Conservation (phyloP, 495 filamentous ascomycete species). For the Daldinia grandis region DNA sequence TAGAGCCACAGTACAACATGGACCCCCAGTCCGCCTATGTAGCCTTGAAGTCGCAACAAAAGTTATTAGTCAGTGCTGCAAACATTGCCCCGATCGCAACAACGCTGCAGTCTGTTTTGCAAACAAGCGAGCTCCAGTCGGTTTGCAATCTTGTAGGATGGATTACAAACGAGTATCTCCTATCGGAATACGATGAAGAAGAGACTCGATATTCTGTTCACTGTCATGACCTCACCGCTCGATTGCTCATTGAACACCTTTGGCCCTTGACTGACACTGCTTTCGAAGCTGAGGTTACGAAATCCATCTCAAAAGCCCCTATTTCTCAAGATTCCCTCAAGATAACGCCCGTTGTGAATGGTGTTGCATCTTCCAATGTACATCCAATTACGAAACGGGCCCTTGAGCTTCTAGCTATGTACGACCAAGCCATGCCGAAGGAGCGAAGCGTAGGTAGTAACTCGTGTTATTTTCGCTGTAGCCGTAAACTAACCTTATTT, state of each 20-base stretch:
- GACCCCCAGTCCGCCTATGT: conserved; percentile 55
- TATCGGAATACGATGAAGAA: conserved; percentile 76
- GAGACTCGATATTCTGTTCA: conserved; percentile 76
- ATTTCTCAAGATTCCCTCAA: conserved; percentile 53
- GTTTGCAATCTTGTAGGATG: conserved; percentile 82
- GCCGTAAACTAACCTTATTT: conserved; percentile 54
- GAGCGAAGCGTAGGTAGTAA: conserved; percentile 73
- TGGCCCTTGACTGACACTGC: conserved; percentile 60
- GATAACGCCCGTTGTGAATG: conserved; percentile 50
- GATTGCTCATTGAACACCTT: conserved; percentile 59
- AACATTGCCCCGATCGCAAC: conserved; percentile 58
- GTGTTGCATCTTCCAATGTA: conserved; percentile 64
- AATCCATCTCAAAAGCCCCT: conserved; percentile 58
- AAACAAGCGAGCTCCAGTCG: conserved; percentile 53
- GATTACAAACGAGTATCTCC: conserved; percentile 80
- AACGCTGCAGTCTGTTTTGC: conserved; percentile 54
- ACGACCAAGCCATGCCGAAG: conserved; percentile 71
- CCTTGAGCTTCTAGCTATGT: conserved; percentile 82
- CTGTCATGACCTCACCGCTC: conserved; percentile 71
- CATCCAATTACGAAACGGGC: conserved; percentile 75
- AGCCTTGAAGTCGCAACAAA: conserved; percentile 51
- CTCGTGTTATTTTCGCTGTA: neutral
- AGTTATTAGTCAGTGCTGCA: conserved; percentile 52
- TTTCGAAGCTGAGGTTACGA: conserved; percentile 61
- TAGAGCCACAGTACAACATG: conserved; percentile 56